Base-by-base conservation (phyloP, 202 grass and related monocot genomes). In the Panicum virgatum region DNA sequence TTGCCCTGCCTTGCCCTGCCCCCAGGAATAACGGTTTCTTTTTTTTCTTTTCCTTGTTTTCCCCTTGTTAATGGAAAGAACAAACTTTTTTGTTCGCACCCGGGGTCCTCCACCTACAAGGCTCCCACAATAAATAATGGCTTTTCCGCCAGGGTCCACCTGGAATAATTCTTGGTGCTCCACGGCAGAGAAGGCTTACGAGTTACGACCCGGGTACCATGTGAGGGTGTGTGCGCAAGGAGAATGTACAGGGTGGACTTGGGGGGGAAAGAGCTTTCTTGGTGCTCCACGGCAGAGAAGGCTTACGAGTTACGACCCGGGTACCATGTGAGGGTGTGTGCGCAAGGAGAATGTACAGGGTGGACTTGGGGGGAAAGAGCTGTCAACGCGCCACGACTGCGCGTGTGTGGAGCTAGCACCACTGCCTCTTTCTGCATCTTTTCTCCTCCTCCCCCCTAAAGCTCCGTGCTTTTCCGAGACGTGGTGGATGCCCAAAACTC, bases 21-120 rank as follows among this genome's bases (percentile, higher is more conserved):
- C n/a, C n/a, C 0, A 9, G 32, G 76, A 54, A 79, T 80, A 80
- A 80, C 62, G 77, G 77, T 16, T 25, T 66, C 12, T 38, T 18
- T 5, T n/a, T 0, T 2, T 0, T 11, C 3, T 0, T n/a, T 19
- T 29, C 7, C 2, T 32, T 1, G 29, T 5, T 45, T 69, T 44
- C 9, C 3, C 7, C 22, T 47, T 2, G 42, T n/a, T n/a, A n/a
- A n/a, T 7, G 16, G 22, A 12, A 72, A 52, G 16, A 72, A 36
- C 27, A 72, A 6, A 5, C 34, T 7, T 13, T 36, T 72, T 22
- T 72, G 46, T 52, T 72, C 11, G 8, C 46, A 72, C 26, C n/a
- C 9, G 69, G 14, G 43, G 10, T 22, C 15, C 39, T 45, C 19
- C 75, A 23, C 58, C 43, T 36, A 65, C 38, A 27, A 27, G 61